phyloP scores from a whole-genome alignment of 441 rosid species.

The Croton laevigatus region DNA sequence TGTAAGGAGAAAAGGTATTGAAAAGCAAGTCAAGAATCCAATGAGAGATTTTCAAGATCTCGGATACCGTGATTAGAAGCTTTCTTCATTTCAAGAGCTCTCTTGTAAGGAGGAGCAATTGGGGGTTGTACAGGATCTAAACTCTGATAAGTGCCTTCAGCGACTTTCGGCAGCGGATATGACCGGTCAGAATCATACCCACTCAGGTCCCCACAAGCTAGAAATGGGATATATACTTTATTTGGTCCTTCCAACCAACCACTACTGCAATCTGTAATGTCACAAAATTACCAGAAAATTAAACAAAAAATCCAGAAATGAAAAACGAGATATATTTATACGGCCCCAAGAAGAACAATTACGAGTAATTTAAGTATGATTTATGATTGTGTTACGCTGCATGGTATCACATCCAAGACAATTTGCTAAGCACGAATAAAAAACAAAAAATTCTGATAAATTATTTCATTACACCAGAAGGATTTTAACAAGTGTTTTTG shows the following conservation, averaged over 20 bases:
- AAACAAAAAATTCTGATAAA: neutral
- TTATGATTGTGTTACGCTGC: neutral
- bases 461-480: neutral
- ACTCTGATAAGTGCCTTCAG: slow-evolving; percentile 76
- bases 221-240: slow-evolving; percentile 86
- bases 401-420: neutral
- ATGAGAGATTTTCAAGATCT: slow-evolving; percentile 46
- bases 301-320: neutral
- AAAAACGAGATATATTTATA: neutral
- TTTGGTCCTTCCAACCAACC: slow-evolving; percentile 90
- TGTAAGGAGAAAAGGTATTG: neutral
- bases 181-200: slow-evolving; percentile 94
- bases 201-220: slow-evolving; percentile 88
- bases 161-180: slow-evolving; percentile 79
- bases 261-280: slow-evolving; percentile 79
- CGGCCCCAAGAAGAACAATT: neutral
- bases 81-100: slow-evolving; percentile 93
- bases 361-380: neutral
- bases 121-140: slow-evolving; percentile 94
- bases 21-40: slow-evolving; percentile 42
- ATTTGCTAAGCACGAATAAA: neutral
- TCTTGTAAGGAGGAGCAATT: slow-evolving; percentile 87
- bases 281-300: neutral
- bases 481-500: neutral
- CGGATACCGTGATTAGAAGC: slow-evolving; percentile 61